Evolutionary conservation across 163 green algal genomes (phyloP).

Genomic region (Chlamydomonas reinhardtii): DNA sequence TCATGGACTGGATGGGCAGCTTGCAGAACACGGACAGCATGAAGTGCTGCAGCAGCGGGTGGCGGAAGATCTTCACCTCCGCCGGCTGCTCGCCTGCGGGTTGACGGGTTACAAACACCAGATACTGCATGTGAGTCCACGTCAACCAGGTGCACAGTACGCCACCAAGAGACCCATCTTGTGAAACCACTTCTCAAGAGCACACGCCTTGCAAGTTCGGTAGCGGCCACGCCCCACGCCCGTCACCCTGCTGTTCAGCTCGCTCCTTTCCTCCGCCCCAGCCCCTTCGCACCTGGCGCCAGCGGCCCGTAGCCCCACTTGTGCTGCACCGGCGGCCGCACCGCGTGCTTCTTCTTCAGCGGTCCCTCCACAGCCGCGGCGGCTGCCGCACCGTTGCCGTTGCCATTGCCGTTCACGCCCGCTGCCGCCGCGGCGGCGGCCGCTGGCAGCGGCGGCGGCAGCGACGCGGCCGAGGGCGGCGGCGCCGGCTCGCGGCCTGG

Average conservation of each 20-base stretch:
- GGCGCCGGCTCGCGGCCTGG: neutral
- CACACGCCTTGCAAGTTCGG: too few species aligned
- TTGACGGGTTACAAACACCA: neutral
- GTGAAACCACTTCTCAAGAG: too few species aligned
- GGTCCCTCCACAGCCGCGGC: constrained; percentile 24
- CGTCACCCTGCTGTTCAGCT: too few species aligned
- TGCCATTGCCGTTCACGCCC: constrained; percentile 13
- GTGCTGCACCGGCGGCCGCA: constrained; percentile 93
- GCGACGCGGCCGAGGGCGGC: neutral
- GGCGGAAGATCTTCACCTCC: constrained; percentile 87
- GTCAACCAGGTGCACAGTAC: too few species aligned
- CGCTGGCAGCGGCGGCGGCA: constrained; percentile 5
- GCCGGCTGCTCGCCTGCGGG: constrained; percentile 48
- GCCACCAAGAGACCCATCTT: too few species aligned
- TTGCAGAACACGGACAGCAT: constrained; percentile 98
- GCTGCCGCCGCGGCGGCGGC: neutral
- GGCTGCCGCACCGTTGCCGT: constrained; percentile 27
- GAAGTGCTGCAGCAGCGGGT: constrained; percentile 96
- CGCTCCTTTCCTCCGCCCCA: too few species aligned
- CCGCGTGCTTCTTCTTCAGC: constrained; percentile 69
- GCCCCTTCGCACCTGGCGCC: constrained; percentile 13
- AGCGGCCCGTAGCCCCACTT: constrained; percentile 63
- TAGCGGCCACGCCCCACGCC: too few species aligned
- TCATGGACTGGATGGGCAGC: constrained; percentile 86
- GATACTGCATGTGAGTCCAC: too few species aligned